These are phyloP conservation scores for Endogone sp. DNA, from an alignment of 192 early-diverging fungal genomes.

Conservation along the genomic window DNA sequence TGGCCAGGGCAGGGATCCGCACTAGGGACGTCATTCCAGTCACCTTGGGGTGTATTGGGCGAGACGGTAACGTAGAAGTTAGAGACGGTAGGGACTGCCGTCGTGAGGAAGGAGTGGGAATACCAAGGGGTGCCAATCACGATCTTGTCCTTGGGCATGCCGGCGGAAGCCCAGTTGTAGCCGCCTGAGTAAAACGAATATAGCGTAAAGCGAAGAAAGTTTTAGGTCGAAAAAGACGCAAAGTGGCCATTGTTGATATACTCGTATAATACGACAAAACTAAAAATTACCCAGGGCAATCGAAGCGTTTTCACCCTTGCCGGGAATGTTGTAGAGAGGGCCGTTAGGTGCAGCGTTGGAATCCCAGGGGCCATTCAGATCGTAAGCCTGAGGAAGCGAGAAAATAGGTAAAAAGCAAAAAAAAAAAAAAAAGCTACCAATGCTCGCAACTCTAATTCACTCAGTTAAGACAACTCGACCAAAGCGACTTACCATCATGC, in stretches of 20 bases:
- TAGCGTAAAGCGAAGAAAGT: no score
- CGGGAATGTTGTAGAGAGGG: slow-evolving; percentile 11
- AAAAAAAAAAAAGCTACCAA: background rate
- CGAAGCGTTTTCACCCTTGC: no score
- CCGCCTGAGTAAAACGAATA: no score
- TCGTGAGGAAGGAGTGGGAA: slow-evolving; percentile 24
- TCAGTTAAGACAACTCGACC: no score
- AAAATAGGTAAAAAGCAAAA: background rate
- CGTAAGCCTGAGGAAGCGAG: no score
- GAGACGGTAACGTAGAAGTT: slow-evolving; percentile 8
- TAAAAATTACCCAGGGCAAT: no score
- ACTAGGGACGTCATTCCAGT: background rate
- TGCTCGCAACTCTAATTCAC: no score
- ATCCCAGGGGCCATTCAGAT: slow-evolving; percentile 33
- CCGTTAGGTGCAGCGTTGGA: slow-evolving; percentile 1
- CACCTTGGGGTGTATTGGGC: slow-evolving; percentile 1
- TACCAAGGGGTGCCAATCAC: slow-evolving; percentile 39
- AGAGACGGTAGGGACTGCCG: background rate
- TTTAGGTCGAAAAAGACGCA: no score
- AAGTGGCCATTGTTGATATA: no score
- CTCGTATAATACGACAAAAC: no score
- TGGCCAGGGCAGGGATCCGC: background rate
- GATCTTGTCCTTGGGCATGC: slow-evolving; percentile 41
- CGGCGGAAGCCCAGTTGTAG: slow-evolving; percentile 35
- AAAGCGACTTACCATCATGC: slow-evolving; percentile 39